Evolutionary conservation across 768 basidiomycete genomes (phyloP).

Genomic region (Boletus rex-veris): DNA sequence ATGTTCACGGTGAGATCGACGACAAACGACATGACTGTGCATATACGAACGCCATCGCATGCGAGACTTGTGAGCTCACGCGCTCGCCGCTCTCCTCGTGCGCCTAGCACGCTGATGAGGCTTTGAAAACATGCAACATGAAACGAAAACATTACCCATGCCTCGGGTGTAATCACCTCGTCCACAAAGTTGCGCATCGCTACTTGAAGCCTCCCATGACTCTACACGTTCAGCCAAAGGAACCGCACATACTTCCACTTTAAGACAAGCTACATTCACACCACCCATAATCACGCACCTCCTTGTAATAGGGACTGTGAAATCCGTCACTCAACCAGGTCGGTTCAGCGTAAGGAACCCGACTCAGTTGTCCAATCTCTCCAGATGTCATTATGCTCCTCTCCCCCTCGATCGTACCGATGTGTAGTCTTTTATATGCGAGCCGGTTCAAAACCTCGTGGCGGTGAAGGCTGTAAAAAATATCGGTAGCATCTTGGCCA

Average conservation of each 20-base stretch:
- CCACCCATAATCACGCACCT: slow-evolving; percentile 37
- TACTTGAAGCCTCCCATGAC: slow-evolving; percentile 28
- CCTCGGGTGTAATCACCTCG: slow-evolving; percentile 50
- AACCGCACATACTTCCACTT: background rate
- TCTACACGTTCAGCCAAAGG: slow-evolving; percentile 23
- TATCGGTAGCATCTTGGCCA: slow-evolving; percentile 75
- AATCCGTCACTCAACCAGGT: slow-evolving; percentile 67
- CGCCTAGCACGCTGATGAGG: slow-evolving; percentile 25
- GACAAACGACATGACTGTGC: background rate
- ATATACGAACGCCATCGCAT: slow-evolving; percentile 47
- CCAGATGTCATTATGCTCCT: slow-evolving; percentile 45
- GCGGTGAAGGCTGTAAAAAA: slow-evolving; percentile 76
- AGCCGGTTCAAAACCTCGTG: slow-evolving; percentile 67
- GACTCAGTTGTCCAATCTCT: slow-evolving; percentile 51
- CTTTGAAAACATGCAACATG: slow-evolving; percentile 5
- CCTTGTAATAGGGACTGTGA: slow-evolving; percentile 71
- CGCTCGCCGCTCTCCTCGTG: slow-evolving; percentile 59
- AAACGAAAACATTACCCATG: slow-evolving; percentile 14
- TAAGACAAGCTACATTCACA: background rate
- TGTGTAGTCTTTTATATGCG: background rate
- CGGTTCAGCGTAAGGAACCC: slow-evolving; percentile 78
- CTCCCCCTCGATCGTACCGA: slow-evolving; percentile 59
- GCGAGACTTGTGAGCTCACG: slow-evolving; percentile 44
- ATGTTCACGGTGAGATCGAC: background rate
- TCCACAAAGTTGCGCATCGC: slow-evolving; percentile 56